phyloP scores from a whole-genome alignment of 441 rosid genomes.

The Isatis lusitanica region DNA sequence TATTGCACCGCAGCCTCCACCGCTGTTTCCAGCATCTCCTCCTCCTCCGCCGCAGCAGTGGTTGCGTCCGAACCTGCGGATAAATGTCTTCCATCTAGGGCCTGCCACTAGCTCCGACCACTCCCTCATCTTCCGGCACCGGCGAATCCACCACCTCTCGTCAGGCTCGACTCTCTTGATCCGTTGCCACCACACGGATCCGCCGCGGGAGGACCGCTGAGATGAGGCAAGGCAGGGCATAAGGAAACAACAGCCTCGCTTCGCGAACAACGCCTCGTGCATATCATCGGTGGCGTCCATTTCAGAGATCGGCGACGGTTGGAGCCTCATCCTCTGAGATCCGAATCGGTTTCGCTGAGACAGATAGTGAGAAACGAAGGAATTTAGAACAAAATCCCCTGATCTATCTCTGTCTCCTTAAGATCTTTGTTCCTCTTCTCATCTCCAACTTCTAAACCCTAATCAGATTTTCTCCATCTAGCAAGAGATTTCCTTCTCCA shows the following conservation, averaged over 20 bases:
- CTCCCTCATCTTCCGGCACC: conserved; percentile 57
- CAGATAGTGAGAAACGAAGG: background rate
- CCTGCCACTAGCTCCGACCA: conserved; percentile 60
- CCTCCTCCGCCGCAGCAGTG: conserved; percentile 9
- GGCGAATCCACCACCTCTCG: conserved; percentile 52
- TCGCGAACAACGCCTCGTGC: conserved; percentile 39
- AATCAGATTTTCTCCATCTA: background rate
- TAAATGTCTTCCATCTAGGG: conserved; percentile 58
- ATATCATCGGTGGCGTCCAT: conserved; percentile 30
- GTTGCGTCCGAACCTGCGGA: conserved; percentile 41
- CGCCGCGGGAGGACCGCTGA: conserved; percentile 7
- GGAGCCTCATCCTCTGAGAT: conserved; percentile 15
- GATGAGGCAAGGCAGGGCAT: conserved; percentile 39
- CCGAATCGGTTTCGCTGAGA: background rate
- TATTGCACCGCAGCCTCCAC: background rate
- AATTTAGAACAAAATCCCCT: too few relatives aligned
- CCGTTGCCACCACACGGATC: conserved; percentile 52
- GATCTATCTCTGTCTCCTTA: background rate
- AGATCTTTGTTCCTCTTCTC: conserved; percentile 19
- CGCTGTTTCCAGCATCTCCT: background rate
- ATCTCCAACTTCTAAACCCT: conserved; percentile 22
- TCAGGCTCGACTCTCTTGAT: conserved; percentile 15
- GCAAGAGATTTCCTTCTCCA: background rate
- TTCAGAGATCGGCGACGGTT: conserved; percentile 11
- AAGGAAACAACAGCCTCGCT: conserved; percentile 55